Base-by-base conservation (phyloP, 176 grass and related monocot genomes). In the Rhynchospora tenuis region DNA sequence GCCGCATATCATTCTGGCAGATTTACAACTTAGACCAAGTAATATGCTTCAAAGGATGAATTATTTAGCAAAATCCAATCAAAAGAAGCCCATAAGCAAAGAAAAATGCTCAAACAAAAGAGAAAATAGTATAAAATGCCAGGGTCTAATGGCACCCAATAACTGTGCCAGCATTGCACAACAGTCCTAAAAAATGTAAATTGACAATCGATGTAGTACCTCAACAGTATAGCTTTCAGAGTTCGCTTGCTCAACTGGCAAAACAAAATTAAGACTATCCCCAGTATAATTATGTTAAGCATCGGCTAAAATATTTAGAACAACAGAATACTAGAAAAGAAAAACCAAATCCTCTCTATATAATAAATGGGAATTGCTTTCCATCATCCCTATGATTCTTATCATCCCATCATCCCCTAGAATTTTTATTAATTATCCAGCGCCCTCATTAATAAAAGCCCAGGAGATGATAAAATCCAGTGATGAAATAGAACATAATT, bases 191-290 rank as follows among this genome's bases (percentile, higher is more conserved):
- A 47, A 75, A 22, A 28, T 7, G 4, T 6, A 47, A 57, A 20
- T 67, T 71, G 83, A 64, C 17, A 24, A 64, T 86, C 19, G 46
- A 54, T 33, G 4, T 46, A 68, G 62, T 86, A 86, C 89, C 89
- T 90, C 89, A 59, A 90, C 46, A 46, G 80, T 84, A 62, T 90
- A 90, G 76, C 88, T 85, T 86, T 87, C 85, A 76, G 88, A 86
- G 84, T 87, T 90, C 45, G 85, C 89, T 87, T 90, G 52, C 81
- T 90, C 85, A 81, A 83, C 89, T 79, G 89, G 85, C 73, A 90
- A 85, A 80, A 81, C 89, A 84, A 90, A 90, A 85, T 90, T 90
- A 59, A 90, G 89, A 46, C 89, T 77, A 85, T 90, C 89, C 64
- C 89, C 89, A 3, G 89, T 90, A 67, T 90, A 90, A 58, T 90